A percentile compares a stretch with the other conserved stretches of the same genome.
phyloP scores from a whole-genome alignment of 2,329 filamentous ascomycete species.

The Ambrosiella beaveri region DNA sequence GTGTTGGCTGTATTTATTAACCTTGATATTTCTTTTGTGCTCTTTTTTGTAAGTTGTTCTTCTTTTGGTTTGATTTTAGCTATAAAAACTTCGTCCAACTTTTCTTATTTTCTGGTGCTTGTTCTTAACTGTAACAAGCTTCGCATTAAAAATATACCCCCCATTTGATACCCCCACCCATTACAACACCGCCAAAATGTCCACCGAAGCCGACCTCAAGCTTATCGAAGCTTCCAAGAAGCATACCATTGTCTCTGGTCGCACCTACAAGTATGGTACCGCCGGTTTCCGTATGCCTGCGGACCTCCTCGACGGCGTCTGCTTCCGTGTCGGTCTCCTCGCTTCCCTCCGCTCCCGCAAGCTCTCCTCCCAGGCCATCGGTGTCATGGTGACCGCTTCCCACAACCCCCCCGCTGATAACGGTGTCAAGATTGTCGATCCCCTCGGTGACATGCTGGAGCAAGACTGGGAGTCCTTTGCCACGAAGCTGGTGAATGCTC shows the following conservation, averaged over 20 bases:
- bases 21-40: too few species aligned
- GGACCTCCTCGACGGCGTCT: conserved; percentile 74
- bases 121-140: too few species aligned
- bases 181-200: not conserved
- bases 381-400: conserved; percentile 89
- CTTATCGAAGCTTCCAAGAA: conserved; percentile 45
- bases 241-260: conserved; percentile 39
- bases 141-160: not conserved
- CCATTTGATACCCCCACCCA: not conserved
- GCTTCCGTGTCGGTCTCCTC: conserved; percentile 82
- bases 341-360: conserved; percentile 80
- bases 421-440: conserved; percentile 90
- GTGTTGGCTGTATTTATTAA: too few species aligned
- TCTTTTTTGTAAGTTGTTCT: too few species aligned
- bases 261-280: conserved; percentile 46
- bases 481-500: conserved; percentile 74
- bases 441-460: conserved; percentile 95
- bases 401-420: conserved; percentile 86
- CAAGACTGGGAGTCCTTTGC: conserved; percentile 86
- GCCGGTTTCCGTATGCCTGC: conserved; percentile 54
- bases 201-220: conserved; percentile 21
- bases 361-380: conserved; percentile 76
- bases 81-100: too few species aligned
- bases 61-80: too few species aligned
- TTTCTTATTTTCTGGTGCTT: too few species aligned